These are phyloP conservation scores for Aspergillus panamensis DNA, from an alignment of 495 filamentous ascomycete species.

Conservation along the genomic window DNA sequence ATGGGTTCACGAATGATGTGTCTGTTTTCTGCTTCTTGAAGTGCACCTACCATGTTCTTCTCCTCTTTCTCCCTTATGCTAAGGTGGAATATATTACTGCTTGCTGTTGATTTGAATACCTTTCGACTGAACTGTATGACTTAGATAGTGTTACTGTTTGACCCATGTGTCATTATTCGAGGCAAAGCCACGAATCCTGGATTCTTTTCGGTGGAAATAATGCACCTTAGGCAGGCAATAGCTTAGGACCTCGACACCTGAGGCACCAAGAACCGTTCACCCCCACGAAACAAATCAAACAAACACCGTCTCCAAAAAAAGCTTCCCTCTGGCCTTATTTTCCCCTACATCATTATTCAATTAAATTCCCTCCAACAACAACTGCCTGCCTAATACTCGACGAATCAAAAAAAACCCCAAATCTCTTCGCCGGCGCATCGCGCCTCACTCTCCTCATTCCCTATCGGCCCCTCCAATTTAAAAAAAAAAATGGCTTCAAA, in stretches of 20 bases:
- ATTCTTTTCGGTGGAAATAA: no score
- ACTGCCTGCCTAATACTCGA: not conserved
- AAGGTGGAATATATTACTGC: slow-evolving; percentile 1
- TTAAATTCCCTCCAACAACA: not conserved
- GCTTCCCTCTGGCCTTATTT: not conserved
- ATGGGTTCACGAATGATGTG: slow-evolving; percentile 30
- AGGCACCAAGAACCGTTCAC: slow-evolving; percentile 1
- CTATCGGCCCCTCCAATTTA: not conserved
- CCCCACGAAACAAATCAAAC: slow-evolving; percentile 14
- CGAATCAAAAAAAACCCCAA: not conserved
- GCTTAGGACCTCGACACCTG: slow-evolving; percentile 11
- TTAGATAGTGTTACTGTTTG: not conserved
- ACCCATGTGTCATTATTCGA: not conserved
- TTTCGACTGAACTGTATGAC: not conserved
- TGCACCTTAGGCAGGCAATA: no score
- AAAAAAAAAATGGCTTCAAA: slow-evolving; percentile 24
- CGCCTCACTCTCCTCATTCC: not conserved
- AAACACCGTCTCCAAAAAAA: slow-evolving; percentile 14
- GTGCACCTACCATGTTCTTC: not conserved
- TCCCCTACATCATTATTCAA: not conserved
- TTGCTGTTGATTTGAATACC: not conserved
- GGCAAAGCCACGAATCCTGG: no score
- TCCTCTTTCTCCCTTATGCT: not conserved
- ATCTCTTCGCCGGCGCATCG: not conserved
- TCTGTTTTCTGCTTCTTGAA: not conserved